phyloP scores from a whole-genome alignment of 208 protist genomes.

The Acanthamoeba rhysodes region DNA sequence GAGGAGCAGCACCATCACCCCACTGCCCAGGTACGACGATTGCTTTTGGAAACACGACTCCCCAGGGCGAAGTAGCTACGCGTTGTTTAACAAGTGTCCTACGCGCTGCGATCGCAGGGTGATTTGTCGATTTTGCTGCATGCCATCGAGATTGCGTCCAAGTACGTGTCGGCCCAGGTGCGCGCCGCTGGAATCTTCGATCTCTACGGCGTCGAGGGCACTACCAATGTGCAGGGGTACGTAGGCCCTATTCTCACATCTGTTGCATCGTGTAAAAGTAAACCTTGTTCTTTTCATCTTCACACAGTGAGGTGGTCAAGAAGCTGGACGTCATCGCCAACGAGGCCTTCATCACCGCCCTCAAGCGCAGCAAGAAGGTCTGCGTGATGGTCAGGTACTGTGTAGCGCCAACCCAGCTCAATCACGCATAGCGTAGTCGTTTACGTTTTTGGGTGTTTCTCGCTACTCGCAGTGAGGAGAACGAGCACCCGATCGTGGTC shows the following conservation, averaged over 20 bases:
- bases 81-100: neutral
- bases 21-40: slow-evolving; percentile 11
- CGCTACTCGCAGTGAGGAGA: slow-evolving; percentile 80
- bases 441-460: no score
- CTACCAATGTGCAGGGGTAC: slow-evolving; percentile 41
- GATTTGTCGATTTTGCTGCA: slow-evolving; percentile 67
- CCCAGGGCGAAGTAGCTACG: neutral
- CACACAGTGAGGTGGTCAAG: slow-evolving; percentile 89
- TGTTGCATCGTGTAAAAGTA: neutral
- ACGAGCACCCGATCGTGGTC: slow-evolving; percentile 87
- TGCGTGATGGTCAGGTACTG: slow-evolving; percentile 49
- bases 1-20: slow-evolving; percentile 54
- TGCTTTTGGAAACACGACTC: no score
- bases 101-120: neutral
- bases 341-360: slow-evolving; percentile 87
- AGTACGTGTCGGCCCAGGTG: slow-evolving; percentile 38
- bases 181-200: slow-evolving; percentile 53
- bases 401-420: no score
- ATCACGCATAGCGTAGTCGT: no score
- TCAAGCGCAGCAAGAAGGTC: slow-evolving; percentile 78
- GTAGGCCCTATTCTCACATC: neutral
- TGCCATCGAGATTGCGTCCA: slow-evolving; percentile 47
- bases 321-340: slow-evolving; percentile 92
- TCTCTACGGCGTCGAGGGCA: slow-evolving; percentile 20
- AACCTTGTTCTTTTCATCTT: neutral